Base-by-base conservation (phyloP, 495 filamentous ascomycete species). In the Trichocladium antarcticum region DNA sequence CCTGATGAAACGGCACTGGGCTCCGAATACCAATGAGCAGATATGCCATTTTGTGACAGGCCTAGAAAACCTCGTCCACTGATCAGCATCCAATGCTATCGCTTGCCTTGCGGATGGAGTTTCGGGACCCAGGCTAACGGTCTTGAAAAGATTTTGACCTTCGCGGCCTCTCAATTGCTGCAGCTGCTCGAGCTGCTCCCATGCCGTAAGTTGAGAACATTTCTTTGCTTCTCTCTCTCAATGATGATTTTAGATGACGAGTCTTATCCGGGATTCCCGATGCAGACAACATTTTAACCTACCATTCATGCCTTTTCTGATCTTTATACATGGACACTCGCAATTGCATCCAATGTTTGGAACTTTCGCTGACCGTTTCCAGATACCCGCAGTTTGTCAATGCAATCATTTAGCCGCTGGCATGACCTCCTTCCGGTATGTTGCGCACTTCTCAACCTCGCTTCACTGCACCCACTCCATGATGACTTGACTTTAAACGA, bases 61-160 rank as follows among this genome's bases (percentile, higher is more conserved):
- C 92, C 87, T 96, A 95, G 90, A 95, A 98, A 98, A 95, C 92
- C 89, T 95, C 79, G 89, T 87, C 89, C 85, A 89, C 92, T 98
- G 92, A 97, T 76, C 58, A 62, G 54, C 51, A 57, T 56, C 56
- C 51, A 38, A 46, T 51, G 21, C 51, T 55, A 41, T 47, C 45
- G 21, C 19, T 27, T 36, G 37, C 29, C 8, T 45, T n/a, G n/a
- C 31, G 17, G 42, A n/a, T 47, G 14, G 10, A 31, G 31, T 15
- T 10, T 11, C 16, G 22, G 47, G 29, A 24, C 49, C 35, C 32
- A 40, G 12, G 53, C 55, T 62, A 58, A 63, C 47, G 17, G 14
- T 29, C 27, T 49, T 14, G 42, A 16, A 32, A 55, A 45, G 44
- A 42, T 46, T 21, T 27, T 27, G 24, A 17, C 19, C 37, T 37